Percentiles rank a stretch among this genome's conserved stretches.
Conservation (phyloP, 2,329 filamentous ascomycete species). For the Emydomyces testavorans region DNA sequence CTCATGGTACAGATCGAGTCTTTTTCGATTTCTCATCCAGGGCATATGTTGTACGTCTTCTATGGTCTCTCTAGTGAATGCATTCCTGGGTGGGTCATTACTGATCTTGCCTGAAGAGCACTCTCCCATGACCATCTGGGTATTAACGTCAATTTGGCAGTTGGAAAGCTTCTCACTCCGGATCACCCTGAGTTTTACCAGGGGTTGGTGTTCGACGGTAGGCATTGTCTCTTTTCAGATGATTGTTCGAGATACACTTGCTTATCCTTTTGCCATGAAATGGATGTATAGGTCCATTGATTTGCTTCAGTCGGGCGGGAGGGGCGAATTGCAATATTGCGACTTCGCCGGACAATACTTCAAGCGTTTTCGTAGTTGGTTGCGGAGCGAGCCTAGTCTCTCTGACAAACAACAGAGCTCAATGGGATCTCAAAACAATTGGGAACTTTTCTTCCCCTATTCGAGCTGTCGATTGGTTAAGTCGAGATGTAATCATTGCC, state of each 20-base stretch:
- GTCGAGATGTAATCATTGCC: constrained; percentile 26
- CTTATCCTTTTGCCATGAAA: neutral
- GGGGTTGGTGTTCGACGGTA: constrained; percentile 5
- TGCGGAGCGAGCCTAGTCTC: constrained; percentile 30
- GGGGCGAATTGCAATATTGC: constrained; percentile 30
- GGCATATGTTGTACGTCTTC: constrained; percentile 18
- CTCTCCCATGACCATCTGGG: neutral
- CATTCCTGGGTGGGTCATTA: neutral
- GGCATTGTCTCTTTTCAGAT: neutral
- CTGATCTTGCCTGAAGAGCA: neutral
- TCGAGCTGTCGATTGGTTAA: constrained; percentile 31
- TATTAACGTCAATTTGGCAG: neutral
- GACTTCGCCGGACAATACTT: constrained; percentile 23
- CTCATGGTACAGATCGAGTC: constrained; percentile 24
- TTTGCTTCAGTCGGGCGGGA: constrained; percentile 19
- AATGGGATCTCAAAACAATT: constrained; percentile 25
- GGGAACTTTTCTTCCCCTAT: constrained; percentile 17
- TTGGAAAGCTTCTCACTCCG: constrained; percentile 6
- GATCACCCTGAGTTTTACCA: neutral
- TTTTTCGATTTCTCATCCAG: constrained; percentile 28
- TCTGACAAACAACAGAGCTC: constrained; percentile 21
- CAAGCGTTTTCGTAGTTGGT: constrained; percentile 29
- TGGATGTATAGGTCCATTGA: constrained; percentile 5
- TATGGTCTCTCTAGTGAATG: neutral
- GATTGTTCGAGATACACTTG: neutral